Percentiles rank a stretch among this genome's conserved stretches.
phyloP scores from a whole-genome alignment of 2,329 filamentous ascomycete species.

The Penicillium corylophilum region DNA sequence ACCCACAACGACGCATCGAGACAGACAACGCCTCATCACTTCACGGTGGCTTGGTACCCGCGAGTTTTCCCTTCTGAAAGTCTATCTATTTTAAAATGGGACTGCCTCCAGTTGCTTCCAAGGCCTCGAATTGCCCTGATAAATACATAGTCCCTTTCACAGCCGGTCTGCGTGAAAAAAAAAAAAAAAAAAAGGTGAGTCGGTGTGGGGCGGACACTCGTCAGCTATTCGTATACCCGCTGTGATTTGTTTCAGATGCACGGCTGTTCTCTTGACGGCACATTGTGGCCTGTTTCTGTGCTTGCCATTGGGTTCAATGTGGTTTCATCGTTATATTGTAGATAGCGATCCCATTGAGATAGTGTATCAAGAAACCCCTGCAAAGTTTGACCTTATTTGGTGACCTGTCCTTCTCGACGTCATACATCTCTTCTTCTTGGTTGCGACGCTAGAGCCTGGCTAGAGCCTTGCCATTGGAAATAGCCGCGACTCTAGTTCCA shows the following conservation, averaged over 20 bases:
- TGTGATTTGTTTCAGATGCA: conserved; percentile 5
- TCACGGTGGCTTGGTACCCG: background rate
- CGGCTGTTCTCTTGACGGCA: background rate
- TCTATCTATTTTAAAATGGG: background rate
- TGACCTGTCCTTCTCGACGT: background rate
- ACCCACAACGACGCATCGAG: background rate
- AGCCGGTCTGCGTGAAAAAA: background rate
- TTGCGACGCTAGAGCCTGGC: background rate
- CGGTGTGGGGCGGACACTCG: conserved; percentile 14
- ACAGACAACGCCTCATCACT: conserved; percentile 5
- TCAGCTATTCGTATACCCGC: conserved; percentile 11
- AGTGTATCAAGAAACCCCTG: too few species aligned
- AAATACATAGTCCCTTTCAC: background rate
- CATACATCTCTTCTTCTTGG: background rate
- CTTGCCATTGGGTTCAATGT: background rate
- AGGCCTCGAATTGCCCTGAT: background rate
- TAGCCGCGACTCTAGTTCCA: background rate
- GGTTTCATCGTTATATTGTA: background rate
- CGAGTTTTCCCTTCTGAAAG: background rate
- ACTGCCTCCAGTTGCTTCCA: background rate
- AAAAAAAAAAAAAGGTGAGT: too few species aligned
- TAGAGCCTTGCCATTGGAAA: background rate
- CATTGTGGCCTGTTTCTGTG: background rate
- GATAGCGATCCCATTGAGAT: too few species aligned
- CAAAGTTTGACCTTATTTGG: background rate